A percentile compares a stretch with the other conserved stretches of the same genome.
phyloP scores from a whole-genome alignment of 768 basidiomycete genomes.

The Trametes gibbosa region DNA sequence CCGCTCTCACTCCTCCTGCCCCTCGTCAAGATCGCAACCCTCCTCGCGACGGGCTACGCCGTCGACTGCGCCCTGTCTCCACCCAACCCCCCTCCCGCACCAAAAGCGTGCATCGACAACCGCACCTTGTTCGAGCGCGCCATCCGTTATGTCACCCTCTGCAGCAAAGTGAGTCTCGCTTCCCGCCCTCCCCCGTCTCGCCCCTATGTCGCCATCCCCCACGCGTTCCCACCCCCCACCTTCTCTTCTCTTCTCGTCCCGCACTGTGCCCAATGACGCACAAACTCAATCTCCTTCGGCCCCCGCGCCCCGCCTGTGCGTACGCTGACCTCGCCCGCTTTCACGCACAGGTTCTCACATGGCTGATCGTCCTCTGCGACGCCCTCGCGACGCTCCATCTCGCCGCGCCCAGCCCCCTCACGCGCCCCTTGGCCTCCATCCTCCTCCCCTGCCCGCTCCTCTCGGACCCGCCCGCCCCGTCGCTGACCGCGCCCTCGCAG shows the following conservation, averaged over 20 bases:
- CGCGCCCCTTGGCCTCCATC: slow-evolving; percentile 7
- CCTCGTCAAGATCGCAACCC: slow-evolving; percentile 19
- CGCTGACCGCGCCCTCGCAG: not conserved
- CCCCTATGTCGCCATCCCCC: not conserved
- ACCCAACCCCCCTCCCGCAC: slow-evolving; percentile 24
- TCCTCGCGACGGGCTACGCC: slow-evolving; percentile 22
- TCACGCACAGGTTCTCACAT: slow-evolving; percentile 24
- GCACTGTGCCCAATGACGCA: not conserved
- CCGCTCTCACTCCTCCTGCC: slow-evolving; percentile 3
- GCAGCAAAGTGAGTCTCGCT: slow-evolving; percentile 23
- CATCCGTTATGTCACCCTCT: slow-evolving; percentile 26
- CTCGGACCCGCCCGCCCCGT: not conserved
- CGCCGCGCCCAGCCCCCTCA: slow-evolving; percentile 19
- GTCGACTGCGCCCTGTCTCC: slow-evolving; percentile 26
- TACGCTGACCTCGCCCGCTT: not conserved
- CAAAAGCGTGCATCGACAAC: slow-evolving; percentile 19
- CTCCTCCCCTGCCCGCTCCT: slow-evolving; percentile 12
- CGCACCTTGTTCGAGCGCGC: slow-evolving; percentile 26
- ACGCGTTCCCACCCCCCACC: not conserved
- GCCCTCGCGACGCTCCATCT: slow-evolving; percentile 19
- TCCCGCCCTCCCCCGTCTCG: not conserved
- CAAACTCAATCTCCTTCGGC: not conserved
- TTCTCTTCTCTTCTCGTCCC: not conserved
- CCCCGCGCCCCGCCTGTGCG: too few relatives aligned
- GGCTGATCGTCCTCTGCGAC: slow-evolving; percentile 22